Evolutionary conservation across 305 asterid genomes (phyloP).

Genomic region (Solanum aculeatissimum): DNA sequence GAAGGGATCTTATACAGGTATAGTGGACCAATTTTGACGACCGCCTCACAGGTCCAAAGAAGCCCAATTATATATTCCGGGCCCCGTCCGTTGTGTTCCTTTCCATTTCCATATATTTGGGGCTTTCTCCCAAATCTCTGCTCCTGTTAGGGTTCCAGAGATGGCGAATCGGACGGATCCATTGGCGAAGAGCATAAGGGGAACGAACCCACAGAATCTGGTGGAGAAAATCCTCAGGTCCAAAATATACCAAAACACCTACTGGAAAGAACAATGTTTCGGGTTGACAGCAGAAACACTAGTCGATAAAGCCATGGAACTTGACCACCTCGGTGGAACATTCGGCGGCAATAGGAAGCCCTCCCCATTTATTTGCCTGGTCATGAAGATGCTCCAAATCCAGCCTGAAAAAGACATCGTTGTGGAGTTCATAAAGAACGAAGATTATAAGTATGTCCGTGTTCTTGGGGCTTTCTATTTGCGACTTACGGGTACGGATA

Average conservation of each 20-base stretch:
- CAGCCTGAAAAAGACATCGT: conserved; percentile 97
- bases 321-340: conserved; percentile 96
- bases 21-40: background rate
- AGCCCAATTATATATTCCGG: background rate
- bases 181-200: conserved; percentile 75
- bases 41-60: background rate
- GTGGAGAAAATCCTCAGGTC: conserved; percentile 87
- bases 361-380: conserved; percentile 82
- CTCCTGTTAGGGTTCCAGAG: conserved; percentile 3
- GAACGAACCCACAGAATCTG: conserved; percentile 87
- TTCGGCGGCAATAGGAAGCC: conserved; percentile 78
- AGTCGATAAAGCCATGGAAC: conserved; percentile 98
- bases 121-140: background rate
- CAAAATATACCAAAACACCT: conserved; percentile 71
- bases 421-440: conserved; percentile 86
- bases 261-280: conserved; percentile 96
- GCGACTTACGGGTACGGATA: conserved; percentile 86
- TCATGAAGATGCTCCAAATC: conserved; percentile 95
- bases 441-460: conserved; percentile 97
- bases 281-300: conserved; percentile 96
- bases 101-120: background rate
- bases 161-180: conserved; percentile 98
- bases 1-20: background rate
- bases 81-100: too few species aligned
- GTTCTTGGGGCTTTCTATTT: conserved; percentile 90